These are phyloP conservation scores for Geranium incanum DNA, from an alignment of 441 rosid genomes.

Conservation along the genomic window DNA sequence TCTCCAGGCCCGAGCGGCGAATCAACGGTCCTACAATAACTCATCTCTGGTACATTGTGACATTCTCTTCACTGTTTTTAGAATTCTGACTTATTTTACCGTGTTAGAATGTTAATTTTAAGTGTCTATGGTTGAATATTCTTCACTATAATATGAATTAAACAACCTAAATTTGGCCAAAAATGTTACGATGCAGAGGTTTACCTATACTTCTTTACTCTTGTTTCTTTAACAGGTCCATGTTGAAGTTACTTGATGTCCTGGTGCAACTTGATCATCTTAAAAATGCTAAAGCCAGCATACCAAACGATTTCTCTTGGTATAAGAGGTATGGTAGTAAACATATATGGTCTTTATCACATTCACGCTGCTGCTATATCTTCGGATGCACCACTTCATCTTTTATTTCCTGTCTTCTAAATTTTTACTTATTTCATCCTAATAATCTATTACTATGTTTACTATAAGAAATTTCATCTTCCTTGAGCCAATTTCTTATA, in stretches of 20 bases:
- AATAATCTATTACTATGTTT: neutral
- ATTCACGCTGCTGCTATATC: constrained; percentile 8
- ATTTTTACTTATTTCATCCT: neutral
- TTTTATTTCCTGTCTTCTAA: neutral
- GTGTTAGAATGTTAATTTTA: constrained; percentile 10
- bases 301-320: constrained; percentile 99
- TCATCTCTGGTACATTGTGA: constrained; percentile 66
- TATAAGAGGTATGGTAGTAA: constrained; percentile 66
- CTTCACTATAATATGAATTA: constrained; percentile 2
- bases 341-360: constrained; percentile 7
- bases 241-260: constrained; percentile 93
- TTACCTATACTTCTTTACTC: constrained; percentile 16
- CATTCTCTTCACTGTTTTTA: constrained; percentile 12
- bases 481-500: neutral
- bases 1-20: constrained; percentile 94
- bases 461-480: neutral
- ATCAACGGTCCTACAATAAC: constrained; percentile 96
- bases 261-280: constrained; percentile 98
- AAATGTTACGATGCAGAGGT: constrained; percentile 3
- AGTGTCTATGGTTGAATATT: constrained; percentile 15
- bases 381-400: neutral
- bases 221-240: constrained; percentile 49
- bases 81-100: constrained; percentile 4
- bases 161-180: neutral
- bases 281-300: constrained; percentile 98